Evolutionary conservation across 495 filamentous ascomycete species (phyloP).

Genomic region (Rhypophila decipiens): DNA sequence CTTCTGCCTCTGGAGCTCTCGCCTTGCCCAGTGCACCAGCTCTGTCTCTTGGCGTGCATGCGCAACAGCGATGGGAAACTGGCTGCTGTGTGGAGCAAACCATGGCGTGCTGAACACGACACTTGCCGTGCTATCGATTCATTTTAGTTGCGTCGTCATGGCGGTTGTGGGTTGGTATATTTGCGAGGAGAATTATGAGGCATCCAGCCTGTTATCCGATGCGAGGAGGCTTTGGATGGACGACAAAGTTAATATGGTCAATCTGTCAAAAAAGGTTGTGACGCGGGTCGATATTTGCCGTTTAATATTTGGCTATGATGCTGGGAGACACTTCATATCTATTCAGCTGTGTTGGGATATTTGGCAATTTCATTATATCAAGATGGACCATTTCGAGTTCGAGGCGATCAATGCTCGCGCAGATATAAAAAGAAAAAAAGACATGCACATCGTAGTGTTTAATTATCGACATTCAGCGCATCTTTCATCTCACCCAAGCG

Average conservation of each 20-base stretch:
- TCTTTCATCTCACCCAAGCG: not conserved
- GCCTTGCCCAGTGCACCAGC: not conserved
- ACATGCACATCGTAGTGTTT: not conserved
- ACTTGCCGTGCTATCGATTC: not conserved
- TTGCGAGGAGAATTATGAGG: not conserved
- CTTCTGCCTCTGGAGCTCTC: not conserved
- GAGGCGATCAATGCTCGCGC: too few species aligned
- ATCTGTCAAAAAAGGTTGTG: too few species aligned
- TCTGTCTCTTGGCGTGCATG: not conserved
- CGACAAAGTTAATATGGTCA: too few species aligned
- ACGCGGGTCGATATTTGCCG: too few species aligned
- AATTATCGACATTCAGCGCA: too few species aligned
- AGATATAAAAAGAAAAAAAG: too few species aligned
- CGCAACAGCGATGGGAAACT: not conserved
- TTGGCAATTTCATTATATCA: too few species aligned
- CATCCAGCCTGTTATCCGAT: not conserved
- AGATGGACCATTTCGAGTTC: too few species aligned
- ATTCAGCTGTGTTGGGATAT: too few species aligned
- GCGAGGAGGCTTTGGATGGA: too few species aligned
- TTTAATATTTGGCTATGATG: not conserved
- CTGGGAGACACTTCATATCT: not conserved
- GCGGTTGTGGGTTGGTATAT: not conserved
- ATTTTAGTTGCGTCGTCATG: not conserved
- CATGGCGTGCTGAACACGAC: not conserved
- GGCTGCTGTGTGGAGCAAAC: not conserved